Evolutionary conservation across 257 asterid species (phyloP), one percentile per base, ranked within the genome.

Genomic region (Lycium barbarum): DNA sequence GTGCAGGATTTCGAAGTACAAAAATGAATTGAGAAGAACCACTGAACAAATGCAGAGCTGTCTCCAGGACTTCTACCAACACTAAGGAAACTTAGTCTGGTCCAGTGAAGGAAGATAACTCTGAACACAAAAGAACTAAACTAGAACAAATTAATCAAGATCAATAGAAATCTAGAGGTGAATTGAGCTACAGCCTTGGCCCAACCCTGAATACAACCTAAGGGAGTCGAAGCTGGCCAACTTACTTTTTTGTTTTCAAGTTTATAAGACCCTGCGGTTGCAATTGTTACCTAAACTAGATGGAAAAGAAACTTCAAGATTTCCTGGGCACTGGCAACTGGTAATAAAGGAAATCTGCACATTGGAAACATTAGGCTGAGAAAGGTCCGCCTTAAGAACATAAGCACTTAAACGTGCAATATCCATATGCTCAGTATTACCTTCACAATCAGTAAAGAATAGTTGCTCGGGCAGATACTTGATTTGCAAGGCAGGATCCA

Each of bases 351-450:
- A 49, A 51, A 62, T 49, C 62, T 47, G 61, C 12, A 20, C 81
- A 74, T 20, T 22, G 7, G 43, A 74, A 35, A 74, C 20, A 12
- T 26, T 73, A 13, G n/a, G 81, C 33, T 26, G 49, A 47, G 59
- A 73, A 45, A 73, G 57, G 17, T 26, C 33, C 33, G 33, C 36
- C 35, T 72, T 49, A 45, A 72, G 80, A 57, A 72, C 80, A 72
- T n/a, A 72, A n/a, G 58, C 49, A 26, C 81, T 74, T 51, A 22
- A 74, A 74, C 62, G 62, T 74, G 43, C 81, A 49, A 49, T 74
- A 62, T 74, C 81, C 62, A 47, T 62, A 12, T 74, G 22, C 18
- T 26, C 7, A 51, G 38, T 2, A 4, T 51, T 74, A 51, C 62
- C 47, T 76, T 76, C 11, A 51, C 82, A 51, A 51, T 51, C 47